Conservation (phyloP, 768 basidiomycete species). For the Hygrophorus russula region DNA sequence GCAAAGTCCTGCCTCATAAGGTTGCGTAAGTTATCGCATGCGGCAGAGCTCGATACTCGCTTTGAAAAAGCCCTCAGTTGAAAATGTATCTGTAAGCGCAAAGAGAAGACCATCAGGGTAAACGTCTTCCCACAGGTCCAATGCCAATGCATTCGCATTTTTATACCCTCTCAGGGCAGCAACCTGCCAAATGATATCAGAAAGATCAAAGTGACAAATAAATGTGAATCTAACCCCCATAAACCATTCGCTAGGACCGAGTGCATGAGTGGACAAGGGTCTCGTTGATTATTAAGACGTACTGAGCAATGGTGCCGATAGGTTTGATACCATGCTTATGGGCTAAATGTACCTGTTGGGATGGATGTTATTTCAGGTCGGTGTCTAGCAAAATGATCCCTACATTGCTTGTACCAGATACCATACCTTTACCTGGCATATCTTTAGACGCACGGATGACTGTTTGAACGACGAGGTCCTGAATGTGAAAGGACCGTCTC, state of each 20-base stretch:
- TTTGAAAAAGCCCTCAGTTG: conserved; percentile 76
- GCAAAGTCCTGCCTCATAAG: conserved; percentile 39
- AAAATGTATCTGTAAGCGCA: conserved; percentile 93
- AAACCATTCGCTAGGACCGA: conserved; percentile 64
- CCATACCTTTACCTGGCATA: conserved; percentile 33
- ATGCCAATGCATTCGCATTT: conserved; percentile 55
- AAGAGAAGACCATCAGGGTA: conserved; percentile 50
- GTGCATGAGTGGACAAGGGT: conserved; percentile 7
- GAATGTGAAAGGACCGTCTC: conserved; percentile 59
- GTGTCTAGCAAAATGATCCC: conserved; percentile 10
- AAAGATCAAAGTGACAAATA: conserved; percentile 1
- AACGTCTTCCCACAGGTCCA: conserved; percentile 81
- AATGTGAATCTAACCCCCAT: conserved; percentile 54
- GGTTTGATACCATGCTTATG: conserved; percentile 53
- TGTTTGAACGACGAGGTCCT: conserved; percentile 65
- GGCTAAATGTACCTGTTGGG: conserved; percentile 70
- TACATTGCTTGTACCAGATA: conserved; percentile 90
- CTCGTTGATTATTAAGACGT: conserved; percentile 18
- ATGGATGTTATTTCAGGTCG: neutral
- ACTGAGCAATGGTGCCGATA: conserved; percentile 85
- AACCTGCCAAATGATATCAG: conserved; percentile 32
- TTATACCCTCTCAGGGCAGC: conserved; percentile 81
- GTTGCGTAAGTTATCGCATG: neutral
- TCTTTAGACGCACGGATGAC: conserved; percentile 57
- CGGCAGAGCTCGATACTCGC: conserved; percentile 20